Percentiles rank a stretch among this genome's conserved stretches.
These are phyloP conservation scores for Sechiopsis laciniata DNA, from an alignment of 306 rosid genomes.

Conservation along the genomic window DNA sequence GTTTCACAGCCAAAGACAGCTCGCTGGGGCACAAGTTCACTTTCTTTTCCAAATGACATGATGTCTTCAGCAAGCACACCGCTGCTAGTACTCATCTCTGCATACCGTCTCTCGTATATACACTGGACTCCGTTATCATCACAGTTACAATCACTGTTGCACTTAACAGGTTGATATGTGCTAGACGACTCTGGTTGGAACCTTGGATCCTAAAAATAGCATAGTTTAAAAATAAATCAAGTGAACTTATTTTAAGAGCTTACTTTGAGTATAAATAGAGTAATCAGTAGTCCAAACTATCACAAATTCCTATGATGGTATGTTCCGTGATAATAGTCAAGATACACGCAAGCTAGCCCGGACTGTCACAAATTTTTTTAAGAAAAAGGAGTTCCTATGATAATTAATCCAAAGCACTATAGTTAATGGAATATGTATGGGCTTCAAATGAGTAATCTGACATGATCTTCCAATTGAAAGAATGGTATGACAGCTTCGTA, in stretches of 20 bases:
- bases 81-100: constrained; percentile 51
- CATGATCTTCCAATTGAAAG: background rate
- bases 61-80: constrained; percentile 42
- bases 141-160: constrained; percentile 36
- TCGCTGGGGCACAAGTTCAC: constrained; percentile 41
- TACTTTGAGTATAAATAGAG: background rate
- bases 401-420: background rate
- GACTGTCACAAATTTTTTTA: no score
- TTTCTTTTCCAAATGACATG: constrained; percentile 44
- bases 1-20: constrained; percentile 52
- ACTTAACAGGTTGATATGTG: constrained; percentile 44
- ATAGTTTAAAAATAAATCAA: constrained; percentile 15
- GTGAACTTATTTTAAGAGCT: background rate
- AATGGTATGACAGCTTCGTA: background rate
- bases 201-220: constrained; percentile 40
- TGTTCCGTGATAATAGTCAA: no score
- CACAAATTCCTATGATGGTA: background rate
- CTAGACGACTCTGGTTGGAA: constrained; percentile 36
- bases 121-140: constrained; percentile 37
- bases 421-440: background rate
- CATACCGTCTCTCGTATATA: constrained; percentile 46
- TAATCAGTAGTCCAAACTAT: background rate
- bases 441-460: background rate
- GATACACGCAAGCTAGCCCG: no score
- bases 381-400: background rate